A percentile compares a stretch with the other conserved stretches of the same genome.
These are phyloP conservation scores for Toxoplasma gondii DNA, from an alignment of 169 alveolate species.

Conservation along the genomic window DNA sequence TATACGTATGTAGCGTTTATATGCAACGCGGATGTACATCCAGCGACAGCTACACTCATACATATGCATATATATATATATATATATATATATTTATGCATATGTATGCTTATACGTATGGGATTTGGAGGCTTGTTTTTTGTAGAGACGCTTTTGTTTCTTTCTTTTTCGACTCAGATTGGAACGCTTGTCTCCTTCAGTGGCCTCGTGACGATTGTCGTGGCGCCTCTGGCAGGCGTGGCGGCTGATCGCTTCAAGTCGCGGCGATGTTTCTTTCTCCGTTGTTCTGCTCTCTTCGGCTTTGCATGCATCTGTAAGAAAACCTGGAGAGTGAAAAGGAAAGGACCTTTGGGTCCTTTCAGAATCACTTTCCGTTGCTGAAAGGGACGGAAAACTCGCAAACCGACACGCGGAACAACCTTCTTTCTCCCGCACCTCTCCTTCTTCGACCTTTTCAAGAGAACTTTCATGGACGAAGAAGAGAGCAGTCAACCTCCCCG, in stretches of 20 bases:
- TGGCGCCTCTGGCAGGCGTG: conserved; percentile 35
- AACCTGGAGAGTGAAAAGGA: neutral
- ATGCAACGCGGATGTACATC: neutral
- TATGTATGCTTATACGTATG: too few species aligned
- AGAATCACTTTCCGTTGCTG: too few species aligned
- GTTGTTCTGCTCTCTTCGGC: conserved; percentile 4
- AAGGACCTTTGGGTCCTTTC: too few species aligned
- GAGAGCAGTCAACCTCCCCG: too few species aligned
- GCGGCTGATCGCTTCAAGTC: conserved; percentile 1
- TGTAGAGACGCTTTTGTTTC: too few species aligned
- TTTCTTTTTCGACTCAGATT: neutral
- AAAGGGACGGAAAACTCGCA: too few species aligned
- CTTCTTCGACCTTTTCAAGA: too few species aligned
- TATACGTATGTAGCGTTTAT: neutral
- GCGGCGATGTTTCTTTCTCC: conserved; percentile 9
- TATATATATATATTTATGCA: too few species aligned
- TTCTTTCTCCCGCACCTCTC: too few species aligned
- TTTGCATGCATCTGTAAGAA: conserved; percentile 18
- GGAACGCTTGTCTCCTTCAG: conserved; percentile 28
- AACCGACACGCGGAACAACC: too few species aligned
- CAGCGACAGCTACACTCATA: neutral
- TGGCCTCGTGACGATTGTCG: conserved; percentile 31
- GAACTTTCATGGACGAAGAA: too few species aligned
- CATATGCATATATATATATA: neutral
- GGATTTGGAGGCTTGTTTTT: too few species aligned